Evolutionary conservation across 2,329 filamentous ascomycete genomes (phyloP), one percentile per base, ranked within the genome.

Genomic region (Calonectria montana): DNA sequence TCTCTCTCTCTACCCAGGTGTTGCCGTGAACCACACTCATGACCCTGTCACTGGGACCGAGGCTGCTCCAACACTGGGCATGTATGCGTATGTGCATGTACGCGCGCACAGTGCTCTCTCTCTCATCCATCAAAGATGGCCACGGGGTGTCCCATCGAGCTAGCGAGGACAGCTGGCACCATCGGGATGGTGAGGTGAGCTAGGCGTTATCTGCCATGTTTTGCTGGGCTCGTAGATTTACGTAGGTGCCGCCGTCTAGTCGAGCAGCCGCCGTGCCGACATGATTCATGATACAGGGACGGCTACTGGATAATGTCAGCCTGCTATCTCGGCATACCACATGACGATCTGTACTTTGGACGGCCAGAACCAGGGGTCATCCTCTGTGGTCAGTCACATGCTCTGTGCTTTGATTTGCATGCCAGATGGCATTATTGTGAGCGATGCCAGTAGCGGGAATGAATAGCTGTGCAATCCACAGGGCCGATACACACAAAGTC

Each of bases 301-400:
- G 25, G n/a, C 18, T 41, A 39, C 53, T 59, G 21, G 63, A 41
- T 25, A 21, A 53, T 69, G 62, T 47, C 62, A 47, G 9, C 62
- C 27, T 53, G 15, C 37, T 37, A 63, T 69, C 47, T 37, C 48
- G 31, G 47, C 48, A 59, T 59, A 29, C 67, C 68, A 66, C 68
- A 65, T 61, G 68, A 62, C 62, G 53, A 59, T 59, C 53, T 39
- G 53, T 59, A 59, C 53, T 59, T 25, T n/a, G 53, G 53, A 23
- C 10, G 23, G 43, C n/a, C 21, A 47, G 43, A 21, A 47, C 43
- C 43, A 47, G 43, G 43, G n/a, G 41, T 43, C 31, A 59, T 37
- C 21, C 37, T 59, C 25, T 59, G 15, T 59, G 50, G 29, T 35
- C 53, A 27, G 53, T 70, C 68, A 70, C 68, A 70, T 70, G 62